Conservation (phyloP, 1,284 basidiomycete genomes). For the Inonotus hispidus region DNA sequence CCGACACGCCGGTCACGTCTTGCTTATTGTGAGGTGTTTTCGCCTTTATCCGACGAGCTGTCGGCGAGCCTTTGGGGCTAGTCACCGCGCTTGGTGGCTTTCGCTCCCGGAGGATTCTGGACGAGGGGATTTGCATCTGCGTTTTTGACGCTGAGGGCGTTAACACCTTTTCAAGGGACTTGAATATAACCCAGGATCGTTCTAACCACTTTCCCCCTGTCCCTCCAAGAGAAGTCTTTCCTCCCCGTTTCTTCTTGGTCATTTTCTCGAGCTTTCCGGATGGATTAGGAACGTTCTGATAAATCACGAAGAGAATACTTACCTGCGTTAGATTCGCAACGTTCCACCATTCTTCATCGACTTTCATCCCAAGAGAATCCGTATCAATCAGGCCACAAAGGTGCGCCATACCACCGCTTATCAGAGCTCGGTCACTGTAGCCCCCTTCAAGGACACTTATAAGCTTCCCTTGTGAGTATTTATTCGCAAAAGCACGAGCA, state of each 20-base stretch:
- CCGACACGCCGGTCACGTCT: neutral
- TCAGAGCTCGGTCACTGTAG: slow-evolving; percentile 86
- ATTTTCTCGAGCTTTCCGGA: slow-evolving; percentile 62
- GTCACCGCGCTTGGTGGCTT: slow-evolving; percentile 31
- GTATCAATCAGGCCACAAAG: slow-evolving; percentile 58
- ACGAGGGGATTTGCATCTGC: slow-evolving; percentile 30
- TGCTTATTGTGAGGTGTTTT: neutral
- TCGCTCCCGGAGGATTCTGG: slow-evolving; percentile 54
- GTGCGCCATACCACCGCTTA: slow-evolving; percentile 78
- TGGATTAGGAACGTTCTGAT: neutral
- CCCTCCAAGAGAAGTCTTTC: slow-evolving; percentile 35
- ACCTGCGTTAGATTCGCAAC: slow-evolving; percentile 61
- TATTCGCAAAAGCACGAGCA: slow-evolving; percentile 60
- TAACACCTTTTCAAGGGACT: slow-evolving; percentile 33
- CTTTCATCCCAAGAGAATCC: slow-evolving; percentile 22
- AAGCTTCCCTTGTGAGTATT: slow-evolving; percentile 64
- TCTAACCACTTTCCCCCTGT: slow-evolving; percentile 50
- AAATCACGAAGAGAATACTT: slow-evolving; percentile 13
- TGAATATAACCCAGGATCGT: slow-evolving; percentile 40
- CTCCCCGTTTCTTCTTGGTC: slow-evolving; percentile 54
- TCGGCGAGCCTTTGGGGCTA: slow-evolving; percentile 20
- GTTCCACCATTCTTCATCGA: slow-evolving; percentile 65
- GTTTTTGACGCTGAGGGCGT: slow-evolving; percentile 27
- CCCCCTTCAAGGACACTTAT: slow-evolving; percentile 93
- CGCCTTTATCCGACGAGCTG: neutral